These are phyloP conservation scores for Colletotrichum sp. DNA, from an alignment of 2,329 filamentous ascomycete genomes.

Conservation along the genomic window DNA sequence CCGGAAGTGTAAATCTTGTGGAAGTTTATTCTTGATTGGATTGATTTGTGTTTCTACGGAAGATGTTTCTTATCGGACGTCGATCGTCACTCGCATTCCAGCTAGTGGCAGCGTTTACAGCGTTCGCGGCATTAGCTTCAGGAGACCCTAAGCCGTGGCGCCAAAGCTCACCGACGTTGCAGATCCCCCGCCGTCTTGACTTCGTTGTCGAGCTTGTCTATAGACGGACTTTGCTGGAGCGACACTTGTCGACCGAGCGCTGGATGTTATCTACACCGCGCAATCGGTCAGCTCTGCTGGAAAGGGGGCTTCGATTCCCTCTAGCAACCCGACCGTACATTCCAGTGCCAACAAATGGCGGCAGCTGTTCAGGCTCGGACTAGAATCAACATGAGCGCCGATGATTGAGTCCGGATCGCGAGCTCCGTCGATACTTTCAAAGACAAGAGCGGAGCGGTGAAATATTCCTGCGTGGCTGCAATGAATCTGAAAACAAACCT, in stretches of 20 bases:
- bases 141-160: neutral
- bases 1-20: neutral
- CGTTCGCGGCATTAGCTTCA: neutral
- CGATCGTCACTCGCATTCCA: neutral
- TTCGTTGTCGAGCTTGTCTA: neutral
- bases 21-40: neutral
- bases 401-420: neutral
- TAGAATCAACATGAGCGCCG: neutral
- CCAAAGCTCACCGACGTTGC: neutral
- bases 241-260: neutral
- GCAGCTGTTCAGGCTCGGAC: neutral
- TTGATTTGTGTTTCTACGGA: neutral
- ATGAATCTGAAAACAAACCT: neutral
- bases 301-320: neutral
- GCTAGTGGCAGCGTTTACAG: neutral
- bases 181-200: conserved; percentile 1
- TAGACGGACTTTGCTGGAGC: neutral
- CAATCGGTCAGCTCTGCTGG: neutral
- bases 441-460: neutral
- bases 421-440: neutral
- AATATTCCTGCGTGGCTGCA: neutral
- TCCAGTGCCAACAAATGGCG: neutral
- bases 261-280: neutral
- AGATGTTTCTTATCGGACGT: neutral
- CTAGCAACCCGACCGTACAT: neutral